Conservation (phyloP, 2,329 filamentous ascomycete species). For the Knufia fluminis region DNA sequence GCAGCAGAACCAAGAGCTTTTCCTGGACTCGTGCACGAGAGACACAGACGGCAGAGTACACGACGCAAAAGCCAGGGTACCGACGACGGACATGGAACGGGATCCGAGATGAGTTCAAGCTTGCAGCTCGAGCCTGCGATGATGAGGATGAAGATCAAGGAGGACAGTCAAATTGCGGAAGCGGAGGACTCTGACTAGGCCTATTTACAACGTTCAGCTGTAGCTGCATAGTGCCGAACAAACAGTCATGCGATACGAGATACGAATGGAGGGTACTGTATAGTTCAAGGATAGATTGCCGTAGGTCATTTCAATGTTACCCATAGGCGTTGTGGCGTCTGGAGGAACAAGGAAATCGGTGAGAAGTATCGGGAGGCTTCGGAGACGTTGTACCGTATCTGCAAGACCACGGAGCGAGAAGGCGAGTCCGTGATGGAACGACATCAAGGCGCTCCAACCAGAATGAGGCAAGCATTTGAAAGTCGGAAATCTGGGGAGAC, state of each 20-base stretch:
- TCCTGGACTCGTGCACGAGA: slow-evolving; percentile 32
- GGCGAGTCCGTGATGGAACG: no score
- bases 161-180: slow-evolving; percentile 14
- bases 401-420: background rate
- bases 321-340: background rate
- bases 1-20: slow-evolving; percentile 32
- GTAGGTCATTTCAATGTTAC: no score
- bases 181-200: slow-evolving; percentile 15
- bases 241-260: slow-evolving; percentile 7
- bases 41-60: slow-evolving; percentile 27
- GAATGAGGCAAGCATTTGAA: background rate
- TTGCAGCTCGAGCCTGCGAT: slow-evolving; percentile 20
- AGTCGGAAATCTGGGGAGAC: background rate
- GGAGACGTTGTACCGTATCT: slow-evolving; percentile 2
- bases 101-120: slow-evolving; percentile 19
- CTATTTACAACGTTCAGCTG: background rate
- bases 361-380: background rate
- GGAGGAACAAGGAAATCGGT: background rate
- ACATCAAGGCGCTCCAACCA: no score
- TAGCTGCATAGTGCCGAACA: background rate
- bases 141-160: slow-evolving; percentile 19
- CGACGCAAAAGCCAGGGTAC: slow-evolving; percentile 19
- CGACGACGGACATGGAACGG: slow-evolving; percentile 17
- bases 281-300: no score
- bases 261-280: no score